Evolutionary conservation across 371 early-diverging fungal species (phyloP), one percentile per base, ranked within the genome.

Genomic region (Mortierella sp.): DNA sequence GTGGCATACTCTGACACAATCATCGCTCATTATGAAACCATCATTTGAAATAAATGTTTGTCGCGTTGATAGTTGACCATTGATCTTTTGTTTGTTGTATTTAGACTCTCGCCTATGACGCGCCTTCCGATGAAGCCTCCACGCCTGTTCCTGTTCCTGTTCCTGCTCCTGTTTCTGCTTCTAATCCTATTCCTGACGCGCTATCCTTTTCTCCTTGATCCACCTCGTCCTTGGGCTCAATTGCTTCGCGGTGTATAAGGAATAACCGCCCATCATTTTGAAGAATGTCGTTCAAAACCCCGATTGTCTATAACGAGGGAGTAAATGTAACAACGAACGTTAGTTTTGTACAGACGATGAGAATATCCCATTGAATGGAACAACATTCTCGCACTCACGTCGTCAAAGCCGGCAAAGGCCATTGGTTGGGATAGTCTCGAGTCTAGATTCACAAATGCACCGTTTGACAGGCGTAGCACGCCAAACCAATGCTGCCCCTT

Each of bases 401-500:
- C 80, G 10, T 82, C 83, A 73, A 82, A 80, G 44, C 87, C 87
- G 21, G 72, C 82, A 71, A 82, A 82, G 3, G 87, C 72, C 3
- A 52, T n/a, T 26, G 87, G 87, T 21, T 71, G 60, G 11, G 83
- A 82, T 0, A 86, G 63, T 24, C 87, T 76, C 50, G 87, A 86
- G 70, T 86, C 87, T 47, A 86, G 26, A 42, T 86, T 82, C 19
- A 86, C 71, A 70, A 70, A 86, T 3, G 80, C 83, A 0, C 87
- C 87, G 42, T 86, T 82, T 16, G 87, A 47, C 14, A 86, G 78
- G 8, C 87, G 87, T 1, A 86, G 78, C 31, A 86, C 74, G 19
- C 87, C 87, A 70, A 86, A 86, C 87, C 87, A 86, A 50, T 86
- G 87, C 54, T 86, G 82, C 0, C 87, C 87, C 14, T 80, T 86